Evolutionary conservation across 352 stramenopile species (phyloP), one percentile per base, ranked within the genome.

Genomic region (Pythium dissotocum): DNA sequence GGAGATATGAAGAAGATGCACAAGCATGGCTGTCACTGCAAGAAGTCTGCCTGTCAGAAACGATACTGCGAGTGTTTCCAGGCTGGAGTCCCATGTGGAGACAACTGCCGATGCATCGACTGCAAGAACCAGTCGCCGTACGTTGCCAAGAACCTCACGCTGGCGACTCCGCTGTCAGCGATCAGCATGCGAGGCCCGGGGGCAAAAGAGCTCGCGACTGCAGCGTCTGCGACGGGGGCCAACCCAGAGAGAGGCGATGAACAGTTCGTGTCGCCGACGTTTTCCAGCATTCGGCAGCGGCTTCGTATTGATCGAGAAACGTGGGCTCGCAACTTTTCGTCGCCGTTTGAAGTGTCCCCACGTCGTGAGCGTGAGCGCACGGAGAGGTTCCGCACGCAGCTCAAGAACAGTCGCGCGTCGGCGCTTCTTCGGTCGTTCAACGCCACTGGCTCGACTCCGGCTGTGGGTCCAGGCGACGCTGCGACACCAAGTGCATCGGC

Each of bases 31-130:
- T 99, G 97, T 70, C 97, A 98, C 67, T 99, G 97, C 71, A 96
- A 98, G 32, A 99, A 98, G 71, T 98, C 89, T 24, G 92, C 89
- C 2, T 99, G 97, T 63, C 92, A 98, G 67, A 99, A 99, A 81
- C 98, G 98, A 52, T 99, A 99, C 73, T 99, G 97, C 73, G 97
- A 99, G 77, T 99, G 97, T 55, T 99, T 97, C 72, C 93, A 98
- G 69, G 94, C 93, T 0, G 89, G 85, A 7, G 84, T 96, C 7
- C 72, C 82, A 14, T 97, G 91, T 60, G 89, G 85, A 21, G 80
- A 89, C 54, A 97, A 96, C 69, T 97, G 91, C 69, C 92, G 94
- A 30, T 97, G 91, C 62, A 91, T 95, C 67, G 87, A 95, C 28
- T 95, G 87, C 63, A 92, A 93, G 58, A 95, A 95, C 62, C 83